These are phyloP conservation scores for Suillus tomentosus DNA, from an alignment of 768 basidiomycete genomes.

Conservation along the genomic window DNA sequence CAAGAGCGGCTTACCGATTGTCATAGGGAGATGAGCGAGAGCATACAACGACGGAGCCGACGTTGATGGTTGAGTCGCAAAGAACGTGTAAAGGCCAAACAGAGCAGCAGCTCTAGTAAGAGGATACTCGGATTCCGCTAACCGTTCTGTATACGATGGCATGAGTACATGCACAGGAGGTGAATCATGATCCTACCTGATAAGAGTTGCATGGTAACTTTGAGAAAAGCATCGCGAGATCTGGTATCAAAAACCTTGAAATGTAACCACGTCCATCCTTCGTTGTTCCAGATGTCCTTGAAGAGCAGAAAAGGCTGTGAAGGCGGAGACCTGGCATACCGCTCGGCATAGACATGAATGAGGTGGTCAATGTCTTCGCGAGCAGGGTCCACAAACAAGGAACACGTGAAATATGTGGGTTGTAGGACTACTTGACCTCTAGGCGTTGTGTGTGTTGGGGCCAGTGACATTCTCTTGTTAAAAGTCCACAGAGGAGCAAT, in stretches of 20 bases:
- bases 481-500: not conserved
- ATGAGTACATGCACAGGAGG: not conserved
- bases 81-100: slow-evolving; percentile 73
- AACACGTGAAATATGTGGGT: slow-evolving; percentile 78
- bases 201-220: slow-evolving; percentile 62
- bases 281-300: slow-evolving; percentile 65
- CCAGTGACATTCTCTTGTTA: slow-evolving; percentile 34
- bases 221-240: slow-evolving; percentile 63
- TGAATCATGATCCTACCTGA: slow-evolving; percentile 49
- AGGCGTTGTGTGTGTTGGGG: slow-evolving; percentile 55
- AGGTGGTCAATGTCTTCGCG: slow-evolving; percentile 65
- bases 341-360: slow-evolving; percentile 52
- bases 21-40: slow-evolving; percentile 58
- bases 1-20: slow-evolving; percentile 49
- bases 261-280: slow-evolving; percentile 78
- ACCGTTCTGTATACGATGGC: slow-evolving; percentile 48
- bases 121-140: slow-evolving; percentile 49
- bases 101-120: slow-evolving; percentile 61
- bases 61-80: slow-evolving; percentile 62
- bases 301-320: slow-evolving; percentile 65
- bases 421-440: slow-evolving; percentile 69
- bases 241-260: slow-evolving; percentile 72
- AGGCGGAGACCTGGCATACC: slow-evolving; percentile 38
- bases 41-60: slow-evolving; percentile 52
- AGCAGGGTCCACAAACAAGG: slow-evolving; percentile 64